Evolutionary conservation across 352 stramenopile species (phyloP).

Genomic region (Phytophthora ohioensis): DNA sequence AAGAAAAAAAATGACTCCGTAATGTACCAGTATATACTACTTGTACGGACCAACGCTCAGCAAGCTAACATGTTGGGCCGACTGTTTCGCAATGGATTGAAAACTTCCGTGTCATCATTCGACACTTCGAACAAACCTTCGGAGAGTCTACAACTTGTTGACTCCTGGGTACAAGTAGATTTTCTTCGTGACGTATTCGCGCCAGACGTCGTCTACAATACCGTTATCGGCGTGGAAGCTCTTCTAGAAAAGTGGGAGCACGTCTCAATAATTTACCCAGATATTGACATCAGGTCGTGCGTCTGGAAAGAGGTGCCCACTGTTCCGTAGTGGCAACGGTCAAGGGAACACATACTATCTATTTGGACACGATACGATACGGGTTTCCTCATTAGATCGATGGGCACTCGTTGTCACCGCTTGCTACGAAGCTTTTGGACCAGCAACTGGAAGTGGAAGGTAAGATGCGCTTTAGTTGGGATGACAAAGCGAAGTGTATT

Average conservation of each 20-base stretch:
- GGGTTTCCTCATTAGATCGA: not conserved
- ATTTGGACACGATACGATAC: not conserved
- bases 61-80: not conserved
- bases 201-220: not conserved
- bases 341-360: not conserved
- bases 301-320: not conserved
- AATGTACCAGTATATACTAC: no score
- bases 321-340: not conserved
- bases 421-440: not conserved
- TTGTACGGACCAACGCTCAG: no score
- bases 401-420: not conserved
- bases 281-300: not conserved
- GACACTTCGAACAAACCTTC: no score
- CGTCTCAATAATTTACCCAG: not conserved
- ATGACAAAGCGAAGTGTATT: not conserved
- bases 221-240: not conserved
- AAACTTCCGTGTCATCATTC: not conserved
- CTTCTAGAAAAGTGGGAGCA: not conserved
- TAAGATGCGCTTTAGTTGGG: not conserved
- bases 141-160: not conserved
- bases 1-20: no score
- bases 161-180: not conserved
- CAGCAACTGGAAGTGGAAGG: not conserved
- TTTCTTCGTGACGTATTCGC: not conserved
- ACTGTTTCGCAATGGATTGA: not conserved